These are phyloP conservation scores for Cladosporium sp. DNA, from an alignment of 2,329 filamentous ascomycete species.

Conservation along the genomic window DNA sequence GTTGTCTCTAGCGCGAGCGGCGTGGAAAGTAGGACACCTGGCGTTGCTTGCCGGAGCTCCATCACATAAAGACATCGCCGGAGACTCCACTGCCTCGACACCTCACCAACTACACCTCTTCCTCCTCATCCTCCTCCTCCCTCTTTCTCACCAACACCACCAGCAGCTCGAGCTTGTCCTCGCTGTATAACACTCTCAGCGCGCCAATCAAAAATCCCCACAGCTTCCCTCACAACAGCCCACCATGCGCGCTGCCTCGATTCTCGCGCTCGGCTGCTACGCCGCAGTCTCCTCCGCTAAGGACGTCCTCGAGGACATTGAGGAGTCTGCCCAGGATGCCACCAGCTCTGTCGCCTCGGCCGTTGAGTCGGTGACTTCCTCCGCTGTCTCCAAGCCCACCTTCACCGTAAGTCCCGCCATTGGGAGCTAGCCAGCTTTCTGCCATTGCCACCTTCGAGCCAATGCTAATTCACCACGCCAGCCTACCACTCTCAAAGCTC, in stretches of 20 bases:
- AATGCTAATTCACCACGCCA: constrained; percentile 41
- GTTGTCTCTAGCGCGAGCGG: background rate
- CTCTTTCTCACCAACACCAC: background rate
- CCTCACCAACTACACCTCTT: background rate
- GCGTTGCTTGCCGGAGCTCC: background rate
- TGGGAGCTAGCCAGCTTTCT: background rate
- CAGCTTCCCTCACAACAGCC: background rate
- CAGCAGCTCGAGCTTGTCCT: constrained; percentile 16
- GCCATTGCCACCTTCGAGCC: constrained; percentile 1
- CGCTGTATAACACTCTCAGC: background rate
- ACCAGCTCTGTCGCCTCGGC: constrained; percentile 45
- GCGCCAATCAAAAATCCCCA: background rate
- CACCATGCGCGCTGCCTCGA: constrained; percentile 78
- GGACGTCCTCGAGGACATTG: constrained; percentile 67
- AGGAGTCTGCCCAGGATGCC: constrained; percentile 49
- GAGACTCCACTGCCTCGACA: background rate
- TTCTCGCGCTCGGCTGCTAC: constrained; percentile 68
- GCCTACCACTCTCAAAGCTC: constrained; percentile 85
- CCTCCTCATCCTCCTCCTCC: background rate
- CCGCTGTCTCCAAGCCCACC: constrained; percentile 68
- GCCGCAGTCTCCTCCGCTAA: constrained; percentile 72
- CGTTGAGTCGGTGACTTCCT: constrained; percentile 56
- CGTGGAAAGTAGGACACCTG: background rate
- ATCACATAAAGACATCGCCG: background rate
- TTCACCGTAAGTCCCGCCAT: constrained; percentile 72